Base-by-base conservation (phyloP, 768 basidiomycete species). In the Amanita molliuscula region DNA sequence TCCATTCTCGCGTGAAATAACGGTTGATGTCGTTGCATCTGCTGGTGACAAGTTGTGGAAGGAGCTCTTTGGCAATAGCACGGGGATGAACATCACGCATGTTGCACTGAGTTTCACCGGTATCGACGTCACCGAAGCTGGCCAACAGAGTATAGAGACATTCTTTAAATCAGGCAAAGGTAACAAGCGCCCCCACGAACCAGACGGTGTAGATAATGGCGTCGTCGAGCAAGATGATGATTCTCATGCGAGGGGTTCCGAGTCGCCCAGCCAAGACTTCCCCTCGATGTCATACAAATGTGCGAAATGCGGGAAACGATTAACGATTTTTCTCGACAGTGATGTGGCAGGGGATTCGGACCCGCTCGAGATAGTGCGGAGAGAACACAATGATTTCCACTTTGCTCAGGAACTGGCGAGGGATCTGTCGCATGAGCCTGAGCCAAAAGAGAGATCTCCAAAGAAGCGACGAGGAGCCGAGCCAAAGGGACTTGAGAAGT, bases 351-450 rank as follows among this genome's bases (percentile, higher is more conserved):
- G 18, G 1, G 68, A 66, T 54, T 61, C 65, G 50, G 59, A 59
- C 57, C 69, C 59, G 16, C 56, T 83, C 33, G 67, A 63, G 5
- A 64, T 64, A 52, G 59, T 78, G 49, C 71, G 70, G 48, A 56
- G 75, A 63, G 94, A 96, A 60, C 94, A 97, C 57, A 75, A 79
- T 31, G 94, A 96, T 65, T 96, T 80, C 63, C 94, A 97, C 63
- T 81, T 91, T 56, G 93, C 94, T 1, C 73, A 82, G 58, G 84
- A 89, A 49, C 61, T 97, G 45, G 75, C 82, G 18, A 73, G 73
- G 21, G 68, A 72, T 51, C 65, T 45, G 62, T 60, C 42, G 58
- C 37, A 11, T n/a, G 34, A 55, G 34, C 40, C 51, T 4, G 35
- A 42, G 33, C 29, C 31, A 43, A 44, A 37, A n/a, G 31, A 28